Evolutionary conservation across 2,329 filamentous ascomycete species (phyloP), one percentile per base, ranked within the genome.

Genomic region (Diaporthe velutina): DNA sequence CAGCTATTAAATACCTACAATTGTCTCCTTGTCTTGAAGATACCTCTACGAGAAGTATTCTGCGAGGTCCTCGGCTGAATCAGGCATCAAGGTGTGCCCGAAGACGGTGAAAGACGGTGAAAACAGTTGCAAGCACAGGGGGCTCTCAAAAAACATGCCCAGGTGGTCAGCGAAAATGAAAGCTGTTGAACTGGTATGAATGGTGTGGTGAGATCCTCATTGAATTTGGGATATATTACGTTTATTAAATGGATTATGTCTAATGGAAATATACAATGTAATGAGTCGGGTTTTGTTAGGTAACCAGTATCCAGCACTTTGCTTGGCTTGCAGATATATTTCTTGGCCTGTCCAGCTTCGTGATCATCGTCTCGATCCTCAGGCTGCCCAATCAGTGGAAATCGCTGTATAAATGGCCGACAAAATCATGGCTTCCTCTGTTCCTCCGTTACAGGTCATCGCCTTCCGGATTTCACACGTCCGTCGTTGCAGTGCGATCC

Each of bases 241-340:
- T 66, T 50, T 66, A 35, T 66, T 22, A 66, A 66, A 66, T 35
- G 42, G 61, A 25, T 66, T 66, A 66, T 66, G 61, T 66, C 61
- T 66, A 66, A 66, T 50, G 22, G 61, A 66, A 66, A 66, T 50
- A 35, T 9, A 25, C 28, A 66, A 66, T 66, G 42, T 66, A 33
- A 66, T 66, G 60, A 66, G 28, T 45, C 40, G 25, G 60, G 42
- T 33, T 48, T 66, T 33, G 40, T 66, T 66, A 66, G 60, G 60
- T 66, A 66, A 66, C 60, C 28, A 66, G 42, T 66, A 66, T 17
- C 60, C 60, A 66, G 60, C 10, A 15, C 12, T 48, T 15, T 22
- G 60, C 60, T 66, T 66, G 60, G 60, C 60, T 50, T 66, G 60
- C 60, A 66, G 60, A 33, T 66, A 50, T 25, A 35, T 50, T 33